A percentile compares a stretch with the other conserved stretches of the same genome.
phyloP scores from a whole-genome alignment of 148 eudicot genomes.

The Drosera capensis region DNA sequence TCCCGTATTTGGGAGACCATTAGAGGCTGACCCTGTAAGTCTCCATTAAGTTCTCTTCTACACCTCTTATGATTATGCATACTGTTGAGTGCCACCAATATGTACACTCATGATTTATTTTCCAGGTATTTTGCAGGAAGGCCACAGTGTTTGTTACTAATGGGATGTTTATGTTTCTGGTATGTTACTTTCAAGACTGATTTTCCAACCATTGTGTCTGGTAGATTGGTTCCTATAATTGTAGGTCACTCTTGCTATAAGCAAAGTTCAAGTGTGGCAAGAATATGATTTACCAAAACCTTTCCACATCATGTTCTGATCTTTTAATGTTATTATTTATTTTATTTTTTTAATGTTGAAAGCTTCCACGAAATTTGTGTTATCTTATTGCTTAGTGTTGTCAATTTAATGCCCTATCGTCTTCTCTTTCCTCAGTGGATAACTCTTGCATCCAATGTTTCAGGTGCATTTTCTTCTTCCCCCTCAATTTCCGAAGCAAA shows the following conservation, averaged over 20 bases:
- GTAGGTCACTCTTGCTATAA: too few species aligned
- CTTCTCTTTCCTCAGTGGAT: neutral
- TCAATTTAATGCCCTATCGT: too few species aligned
- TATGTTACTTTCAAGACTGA: conserved; percentile 13
- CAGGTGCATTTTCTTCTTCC: conserved; percentile 78
- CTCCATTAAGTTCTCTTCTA: neutral
- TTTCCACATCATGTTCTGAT: too few species aligned
- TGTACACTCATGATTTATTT: conserved; percentile 9
- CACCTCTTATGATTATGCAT: conserved; percentile 2
- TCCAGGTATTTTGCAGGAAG: conserved; percentile 79
- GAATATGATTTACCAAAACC: too few species aligned
- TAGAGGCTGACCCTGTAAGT: conserved; percentile 87
- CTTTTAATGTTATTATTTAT: too few species aligned
- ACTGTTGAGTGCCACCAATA: neutral
- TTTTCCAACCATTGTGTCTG: neutral
- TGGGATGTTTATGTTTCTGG: conserved; percentile 76
- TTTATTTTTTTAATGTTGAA: too few species aligned
- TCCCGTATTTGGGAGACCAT: conserved; percentile 58
- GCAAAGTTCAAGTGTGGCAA: too few species aligned
- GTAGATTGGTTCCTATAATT: neutral
- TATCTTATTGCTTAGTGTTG: neutral
- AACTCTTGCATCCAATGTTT: neutral
- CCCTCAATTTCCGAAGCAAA: conserved; percentile 72
- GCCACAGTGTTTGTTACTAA: conserved; percentile 56
- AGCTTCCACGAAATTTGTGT: too few species aligned